phyloP scores from a whole-genome alignment of 1,284 basidiomycete genomes.

The Rhodotorula mucilaginosa region DNA sequence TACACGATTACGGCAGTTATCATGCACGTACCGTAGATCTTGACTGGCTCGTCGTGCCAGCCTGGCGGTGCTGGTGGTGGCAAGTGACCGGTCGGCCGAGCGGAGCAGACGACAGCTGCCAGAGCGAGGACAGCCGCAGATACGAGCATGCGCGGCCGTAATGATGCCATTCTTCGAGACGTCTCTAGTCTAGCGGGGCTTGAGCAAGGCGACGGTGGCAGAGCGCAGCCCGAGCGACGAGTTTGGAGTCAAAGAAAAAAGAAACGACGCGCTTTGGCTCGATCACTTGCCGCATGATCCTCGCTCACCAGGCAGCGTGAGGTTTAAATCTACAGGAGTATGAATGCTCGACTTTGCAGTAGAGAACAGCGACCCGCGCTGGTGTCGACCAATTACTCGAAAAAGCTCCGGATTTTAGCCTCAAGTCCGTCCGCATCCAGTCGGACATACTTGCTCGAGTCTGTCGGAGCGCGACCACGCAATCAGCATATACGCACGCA shows the following conservation, averaged over 20 bases:
- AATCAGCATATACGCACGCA: not conserved
- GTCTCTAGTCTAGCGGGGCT: too few relatives aligned
- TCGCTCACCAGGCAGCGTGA: too few relatives aligned
- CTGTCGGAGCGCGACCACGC: constrained; percentile 10
- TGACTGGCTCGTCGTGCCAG: not conserved
- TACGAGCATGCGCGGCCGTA: not conserved
- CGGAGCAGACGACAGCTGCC: not conserved
- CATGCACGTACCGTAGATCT: constrained; percentile 4
- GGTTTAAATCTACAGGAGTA: too few relatives aligned
- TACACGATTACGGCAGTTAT: too few relatives aligned
- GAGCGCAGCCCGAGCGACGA: too few relatives aligned
- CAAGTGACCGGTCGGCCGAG: not conserved
- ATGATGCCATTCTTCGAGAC: not conserved
- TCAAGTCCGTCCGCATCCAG: constrained; percentile 42
- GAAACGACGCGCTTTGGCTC: not conserved
- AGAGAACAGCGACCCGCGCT: not conserved
- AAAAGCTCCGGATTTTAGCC: constrained; percentile 39
- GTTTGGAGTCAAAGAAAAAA: too few relatives aligned
- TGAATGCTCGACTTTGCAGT: too few relatives aligned
- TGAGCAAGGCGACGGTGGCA: too few relatives aligned
- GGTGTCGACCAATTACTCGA: constrained; percentile 17
- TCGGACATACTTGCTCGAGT: constrained; percentile 43
- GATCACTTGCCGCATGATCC: not conserved
- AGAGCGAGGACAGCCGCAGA: not conserved
- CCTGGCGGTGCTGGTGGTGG: constrained; percentile 14